Evolutionary conservation across 306 rosid species (phyloP).

Genomic region (Rosa persica): DNA sequence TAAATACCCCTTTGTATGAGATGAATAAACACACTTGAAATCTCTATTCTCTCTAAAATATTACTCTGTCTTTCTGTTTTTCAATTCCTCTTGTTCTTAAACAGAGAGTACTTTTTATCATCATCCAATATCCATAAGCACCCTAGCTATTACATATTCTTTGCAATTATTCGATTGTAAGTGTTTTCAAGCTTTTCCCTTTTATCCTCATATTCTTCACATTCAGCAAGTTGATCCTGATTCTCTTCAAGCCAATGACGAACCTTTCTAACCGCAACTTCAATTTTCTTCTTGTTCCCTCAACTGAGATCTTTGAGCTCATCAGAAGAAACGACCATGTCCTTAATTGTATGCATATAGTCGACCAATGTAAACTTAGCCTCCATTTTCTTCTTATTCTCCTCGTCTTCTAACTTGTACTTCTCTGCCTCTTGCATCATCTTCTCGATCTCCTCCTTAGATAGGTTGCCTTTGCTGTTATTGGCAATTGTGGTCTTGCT

Average conservation of each 20-base stretch:
- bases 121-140: too few relatives aligned
- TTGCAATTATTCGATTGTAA: background rate
- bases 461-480: conserved; percentile 6
- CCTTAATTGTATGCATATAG: too few relatives aligned
- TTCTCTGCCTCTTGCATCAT: background rate
- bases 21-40: too few relatives aligned
- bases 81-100: too few relatives aligned
- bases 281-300: background rate
- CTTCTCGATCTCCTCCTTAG: background rate
- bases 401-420: conserved; percentile 12
- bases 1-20: too few relatives aligned
- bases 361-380: too few relatives aligned
- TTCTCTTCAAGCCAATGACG: background rate
- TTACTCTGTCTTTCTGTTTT: too few relatives aligned
- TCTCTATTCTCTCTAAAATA: too few relatives aligned
- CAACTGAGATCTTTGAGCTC: background rate
- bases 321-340: too few relatives aligned
- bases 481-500: conserved; percentile 1
- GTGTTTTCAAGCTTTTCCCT: background rate
- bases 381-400: conserved; percentile 7
- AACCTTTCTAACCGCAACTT: background rate
- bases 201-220: background rate
- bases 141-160: background rate
- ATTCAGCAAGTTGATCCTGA: background rate
- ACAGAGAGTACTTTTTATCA: too few relatives aligned